Conservation (phyloP, 1,284 basidiomycete genomes). For the Puccinia coronata region DNA sequence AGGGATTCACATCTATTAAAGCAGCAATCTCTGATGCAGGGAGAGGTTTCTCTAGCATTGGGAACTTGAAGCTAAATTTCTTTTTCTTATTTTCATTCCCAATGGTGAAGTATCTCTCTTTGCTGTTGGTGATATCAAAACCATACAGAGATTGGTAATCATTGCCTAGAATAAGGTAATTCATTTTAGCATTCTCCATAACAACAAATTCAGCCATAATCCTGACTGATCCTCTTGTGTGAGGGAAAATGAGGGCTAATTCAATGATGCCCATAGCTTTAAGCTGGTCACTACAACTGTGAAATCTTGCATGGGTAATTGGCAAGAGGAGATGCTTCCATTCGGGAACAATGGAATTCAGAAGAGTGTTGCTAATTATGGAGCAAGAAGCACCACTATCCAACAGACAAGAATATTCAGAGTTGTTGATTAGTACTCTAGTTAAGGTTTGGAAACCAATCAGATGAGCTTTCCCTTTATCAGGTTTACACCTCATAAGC, state of each 20-base stretch:
- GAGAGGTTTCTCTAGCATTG: neutral
- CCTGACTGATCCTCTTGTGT: neutral
- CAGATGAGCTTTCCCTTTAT: no score
- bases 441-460: no score
- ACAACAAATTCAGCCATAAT: neutral
- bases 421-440: no score
- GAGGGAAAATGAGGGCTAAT: neutral
- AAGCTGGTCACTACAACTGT: neutral
- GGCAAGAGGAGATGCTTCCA: no score
- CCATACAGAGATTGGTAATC: constrained; percentile 13
- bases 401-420: no score
- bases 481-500: neutral
- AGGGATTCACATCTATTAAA: neutral
- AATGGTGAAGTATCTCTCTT: constrained; percentile 24
- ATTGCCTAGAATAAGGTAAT: neutral
- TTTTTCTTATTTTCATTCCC: constrained; percentile 27
- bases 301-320: neutral
- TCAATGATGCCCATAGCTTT: neutral
- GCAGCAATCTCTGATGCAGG: neutral
- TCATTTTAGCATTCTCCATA: neutral
- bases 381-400: no score
- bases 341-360: no score
- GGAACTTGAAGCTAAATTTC: neutral
- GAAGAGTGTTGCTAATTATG: no score
- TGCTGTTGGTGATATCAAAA: constrained; percentile 29